phyloP scores from a whole-genome alignment of 495 filamentous ascomycete genomes.

The Tuber calosporum region DNA sequence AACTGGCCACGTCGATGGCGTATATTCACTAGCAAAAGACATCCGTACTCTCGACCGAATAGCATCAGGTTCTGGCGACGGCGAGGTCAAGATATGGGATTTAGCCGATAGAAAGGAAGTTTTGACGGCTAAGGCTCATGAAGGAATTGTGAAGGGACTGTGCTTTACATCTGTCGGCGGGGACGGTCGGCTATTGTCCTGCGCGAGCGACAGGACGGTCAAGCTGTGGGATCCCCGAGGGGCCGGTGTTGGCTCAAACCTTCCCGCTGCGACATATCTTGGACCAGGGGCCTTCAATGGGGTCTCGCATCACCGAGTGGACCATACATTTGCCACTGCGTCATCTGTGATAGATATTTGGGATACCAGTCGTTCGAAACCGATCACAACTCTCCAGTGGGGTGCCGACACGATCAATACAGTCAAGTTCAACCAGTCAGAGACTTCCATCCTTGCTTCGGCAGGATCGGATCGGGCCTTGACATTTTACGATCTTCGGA shows the following conservation, averaged over 20 bases:
- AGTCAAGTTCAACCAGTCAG: constrained; percentile 83
- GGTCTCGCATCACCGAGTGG: constrained; percentile 68
- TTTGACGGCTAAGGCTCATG: constrained; percentile 73
- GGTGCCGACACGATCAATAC: constrained; percentile 81
- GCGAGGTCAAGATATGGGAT: constrained; percentile 92
- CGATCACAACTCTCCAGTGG: constrained; percentile 36
- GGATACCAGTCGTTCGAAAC: constrained; percentile 51
- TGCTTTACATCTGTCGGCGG: constrained; percentile 59
- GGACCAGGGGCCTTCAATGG: constrained; percentile 76
- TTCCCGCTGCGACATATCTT: constrained; percentile 73
- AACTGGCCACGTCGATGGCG: constrained; percentile 86
- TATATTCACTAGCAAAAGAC: constrained; percentile 68
- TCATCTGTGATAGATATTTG: constrained; percentile 79
- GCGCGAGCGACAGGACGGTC: constrained; percentile 75
- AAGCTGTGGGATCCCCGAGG: constrained; percentile 73
- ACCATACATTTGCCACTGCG: constrained; percentile 68
- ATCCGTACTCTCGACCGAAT: constrained; percentile 61
- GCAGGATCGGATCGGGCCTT: constrained; percentile 76
- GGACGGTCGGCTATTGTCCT: constrained; percentile 78
- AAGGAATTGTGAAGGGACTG: constrained; percentile 84
- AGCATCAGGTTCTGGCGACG: constrained; percentile 74
- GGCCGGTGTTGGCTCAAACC: constrained; percentile 47
- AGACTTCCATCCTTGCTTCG: constrained; percentile 82
- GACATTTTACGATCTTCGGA: constrained; percentile 83
- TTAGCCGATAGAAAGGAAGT: constrained; percentile 68